A percentile compares a stretch with the other conserved stretches of the same genome.
Conservation (phyloP, 2,329 filamentous ascomycete species). For the Truncatella angustata region DNA sequence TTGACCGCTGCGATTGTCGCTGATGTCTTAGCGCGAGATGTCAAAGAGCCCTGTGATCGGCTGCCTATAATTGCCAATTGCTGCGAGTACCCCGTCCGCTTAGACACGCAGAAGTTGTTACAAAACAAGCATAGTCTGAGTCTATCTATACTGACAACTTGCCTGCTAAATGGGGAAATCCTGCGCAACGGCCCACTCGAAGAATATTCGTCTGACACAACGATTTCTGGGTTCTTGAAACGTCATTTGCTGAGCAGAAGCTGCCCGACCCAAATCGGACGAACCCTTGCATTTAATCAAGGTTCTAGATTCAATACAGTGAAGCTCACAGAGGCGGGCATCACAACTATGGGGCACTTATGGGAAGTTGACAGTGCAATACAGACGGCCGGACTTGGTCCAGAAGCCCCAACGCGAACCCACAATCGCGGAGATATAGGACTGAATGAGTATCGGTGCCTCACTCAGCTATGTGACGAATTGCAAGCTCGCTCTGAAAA, state of each 20-base stretch:
- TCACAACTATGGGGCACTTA: background rate
- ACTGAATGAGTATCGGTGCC: background rate
- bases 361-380: background rate
- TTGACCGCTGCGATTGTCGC: background rate
- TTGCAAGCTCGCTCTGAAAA: background rate
- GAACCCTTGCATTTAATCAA: background rate
- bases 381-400: background rate
- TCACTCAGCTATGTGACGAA: background rate
- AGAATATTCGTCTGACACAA: background rate
- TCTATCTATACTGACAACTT: background rate
- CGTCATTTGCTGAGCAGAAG: background rate
- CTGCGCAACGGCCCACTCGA: background rate
- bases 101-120: background rate
- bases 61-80: background rate
- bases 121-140: background rate
- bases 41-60: background rate
- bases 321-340: background rate
- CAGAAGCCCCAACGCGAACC: background rate
- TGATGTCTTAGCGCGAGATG: background rate
- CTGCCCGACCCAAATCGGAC: background rate
- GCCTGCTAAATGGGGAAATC: background rate
- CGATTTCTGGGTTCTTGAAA: background rate
- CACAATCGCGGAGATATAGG: background rate
- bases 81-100: background rate
- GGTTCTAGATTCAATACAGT: background rate